These are phyloP conservation scores for Tulasnella sp. DNA, from an alignment of 768 basidiomycete genomes.

Conservation along the genomic window DNA sequence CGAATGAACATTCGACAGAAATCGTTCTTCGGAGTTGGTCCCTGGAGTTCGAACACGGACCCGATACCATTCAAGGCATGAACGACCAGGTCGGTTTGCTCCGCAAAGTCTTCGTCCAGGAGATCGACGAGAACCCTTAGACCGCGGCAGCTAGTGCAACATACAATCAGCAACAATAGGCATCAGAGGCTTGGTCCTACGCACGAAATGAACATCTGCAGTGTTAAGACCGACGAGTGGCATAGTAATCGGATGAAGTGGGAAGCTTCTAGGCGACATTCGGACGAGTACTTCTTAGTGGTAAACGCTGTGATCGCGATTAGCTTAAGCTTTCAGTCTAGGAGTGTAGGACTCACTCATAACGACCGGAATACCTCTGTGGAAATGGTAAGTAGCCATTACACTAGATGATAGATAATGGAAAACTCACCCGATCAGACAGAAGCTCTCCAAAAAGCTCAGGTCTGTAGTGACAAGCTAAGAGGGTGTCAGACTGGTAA, in stretches of 20 bases:
- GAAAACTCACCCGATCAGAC: constrained; percentile 68
- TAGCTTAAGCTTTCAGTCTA: neutral
- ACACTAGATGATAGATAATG: constrained; percentile 5
- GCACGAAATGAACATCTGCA: constrained; percentile 98
- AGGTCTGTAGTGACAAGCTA: constrained; percentile 61
- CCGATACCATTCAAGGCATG: constrained; percentile 93
- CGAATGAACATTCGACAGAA: constrained; percentile 98
- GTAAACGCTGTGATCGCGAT: constrained; percentile 65
- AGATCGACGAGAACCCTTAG: constrained; percentile 92
- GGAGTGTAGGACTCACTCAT: constrained; percentile 58
- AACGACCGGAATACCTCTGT: constrained; percentile 89
- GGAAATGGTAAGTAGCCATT: constrained; percentile 31
- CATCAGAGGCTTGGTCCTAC: constrained; percentile 36
- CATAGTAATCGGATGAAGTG: constrained; percentile 90
- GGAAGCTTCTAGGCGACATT: constrained; percentile 92
- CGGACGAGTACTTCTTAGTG: constrained; percentile 87
- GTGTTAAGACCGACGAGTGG: constrained; percentile 84
- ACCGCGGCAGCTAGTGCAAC: constrained; percentile 71
- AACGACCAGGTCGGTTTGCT: constrained; percentile 85
- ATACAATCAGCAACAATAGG: neutral
- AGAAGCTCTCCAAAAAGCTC: constrained; percentile 89
- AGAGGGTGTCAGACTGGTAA: neutral
- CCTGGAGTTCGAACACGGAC: constrained; percentile 90
- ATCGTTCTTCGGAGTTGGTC: constrained; percentile 95
- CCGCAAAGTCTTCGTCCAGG: constrained; percentile 91